phyloP scores from a whole-genome alignment of 75 land plant species.

The Selaginella tamariscina region DNA sequence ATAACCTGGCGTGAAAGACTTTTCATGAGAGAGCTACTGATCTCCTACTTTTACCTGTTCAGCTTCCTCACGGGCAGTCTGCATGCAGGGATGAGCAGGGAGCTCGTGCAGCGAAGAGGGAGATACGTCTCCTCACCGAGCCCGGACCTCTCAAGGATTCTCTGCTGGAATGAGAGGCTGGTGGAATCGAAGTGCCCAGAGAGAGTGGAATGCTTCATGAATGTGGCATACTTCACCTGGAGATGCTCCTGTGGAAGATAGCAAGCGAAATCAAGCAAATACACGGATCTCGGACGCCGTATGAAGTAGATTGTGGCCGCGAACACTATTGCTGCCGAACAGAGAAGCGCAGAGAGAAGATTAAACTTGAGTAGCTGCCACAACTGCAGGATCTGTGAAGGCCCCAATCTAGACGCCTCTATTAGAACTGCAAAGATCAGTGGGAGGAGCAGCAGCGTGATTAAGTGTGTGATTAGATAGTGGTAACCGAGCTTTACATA shows the following conservation, averaged over 20 bases:
- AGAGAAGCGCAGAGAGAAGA: slow-evolving; percentile 38
- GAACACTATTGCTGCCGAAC: slow-evolving; percentile 46
- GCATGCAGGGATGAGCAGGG: slow-evolving; percentile 42
- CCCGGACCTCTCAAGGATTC: slow-evolving; percentile 48
- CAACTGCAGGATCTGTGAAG: slow-evolving; percentile 46
- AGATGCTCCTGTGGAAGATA: slow-evolving; percentile 21
- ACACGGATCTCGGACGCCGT: slow-evolving; percentile 50
- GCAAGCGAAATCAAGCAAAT: slow-evolving; percentile 63
- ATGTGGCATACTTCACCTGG: slow-evolving; percentile 19
- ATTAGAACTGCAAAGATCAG: slow-evolving; percentile 46
- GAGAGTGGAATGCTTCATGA: slow-evolving; percentile 40
- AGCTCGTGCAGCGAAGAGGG: slow-evolving; percentile 37
- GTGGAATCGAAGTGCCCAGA: slow-evolving; percentile 38
- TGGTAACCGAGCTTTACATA: slow-evolving; percentile 65
- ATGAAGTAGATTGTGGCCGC: slow-evolving; percentile 43
- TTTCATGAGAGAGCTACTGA: too few relatives aligned
- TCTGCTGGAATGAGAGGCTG: slow-evolving; percentile 41
- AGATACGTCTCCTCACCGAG: slow-evolving; percentile 41
- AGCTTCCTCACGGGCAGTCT: slow-evolving; percentile 42
- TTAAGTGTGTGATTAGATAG: slow-evolving; percentile 58
- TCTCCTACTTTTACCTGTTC: slow-evolving; percentile 36
- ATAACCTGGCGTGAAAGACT: too few relatives aligned
- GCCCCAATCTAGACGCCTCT: slow-evolving; percentile 47
- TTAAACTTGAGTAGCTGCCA: slow-evolving; percentile 51
- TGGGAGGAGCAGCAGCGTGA: slow-evolving; percentile 53